A percentile compares a stretch with the other conserved stretches of the same genome.
Evolutionary conservation across 2,329 filamentous ascomycete genomes (phyloP).

Genomic region (Fusarium sp.): DNA sequence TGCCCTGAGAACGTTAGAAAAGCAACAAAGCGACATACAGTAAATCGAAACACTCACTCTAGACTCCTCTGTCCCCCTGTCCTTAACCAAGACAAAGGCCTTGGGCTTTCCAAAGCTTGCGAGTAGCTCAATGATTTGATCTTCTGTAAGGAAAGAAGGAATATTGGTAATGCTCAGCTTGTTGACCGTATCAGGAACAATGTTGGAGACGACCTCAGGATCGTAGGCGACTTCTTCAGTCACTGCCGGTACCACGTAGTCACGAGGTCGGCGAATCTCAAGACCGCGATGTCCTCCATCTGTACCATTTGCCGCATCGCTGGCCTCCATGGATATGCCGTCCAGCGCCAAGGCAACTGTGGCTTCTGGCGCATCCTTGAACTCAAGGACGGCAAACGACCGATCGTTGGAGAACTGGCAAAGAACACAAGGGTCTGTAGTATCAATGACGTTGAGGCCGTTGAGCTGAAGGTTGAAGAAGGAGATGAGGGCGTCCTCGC

Average conservation of each 20-base stretch:
- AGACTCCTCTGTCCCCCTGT: slow-evolving; percentile 85
- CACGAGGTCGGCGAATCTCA: slow-evolving; percentile 87
- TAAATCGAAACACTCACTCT: slow-evolving; percentile 69
- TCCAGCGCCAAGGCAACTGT: slow-evolving; percentile 92
- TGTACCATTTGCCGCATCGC: slow-evolving; percentile 66
- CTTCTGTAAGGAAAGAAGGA: slow-evolving; percentile 86
- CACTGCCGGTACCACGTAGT: slow-evolving; percentile 91
- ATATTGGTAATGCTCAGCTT: slow-evolving; percentile 96
- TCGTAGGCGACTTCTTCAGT: slow-evolving; percentile 79
- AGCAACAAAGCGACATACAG: neutral
- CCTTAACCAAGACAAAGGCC: slow-evolving; percentile 90
- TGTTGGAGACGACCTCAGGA: slow-evolving; percentile 78
- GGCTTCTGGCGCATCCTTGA: slow-evolving; percentile 86
- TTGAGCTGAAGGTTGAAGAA: slow-evolving; percentile 99
- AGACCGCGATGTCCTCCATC: slow-evolving; percentile 70
- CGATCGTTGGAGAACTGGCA: slow-evolving; percentile 84
- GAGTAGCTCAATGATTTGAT: slow-evolving; percentile 90
- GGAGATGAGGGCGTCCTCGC: slow-evolving; percentile 78
- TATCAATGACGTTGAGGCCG: slow-evolving; percentile 90
- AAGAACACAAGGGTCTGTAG: slow-evolving; percentile 83
- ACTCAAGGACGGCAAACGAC: slow-evolving; percentile 88
- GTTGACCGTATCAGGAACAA: slow-evolving; percentile 91
- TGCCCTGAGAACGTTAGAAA: slow-evolving; percentile 70
- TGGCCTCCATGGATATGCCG: slow-evolving; percentile 86
- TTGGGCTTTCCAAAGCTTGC: slow-evolving; percentile 93